Conservation (phyloP, 2,329 filamentous ascomycete genomes). For the Botrytis medusae region DNA sequence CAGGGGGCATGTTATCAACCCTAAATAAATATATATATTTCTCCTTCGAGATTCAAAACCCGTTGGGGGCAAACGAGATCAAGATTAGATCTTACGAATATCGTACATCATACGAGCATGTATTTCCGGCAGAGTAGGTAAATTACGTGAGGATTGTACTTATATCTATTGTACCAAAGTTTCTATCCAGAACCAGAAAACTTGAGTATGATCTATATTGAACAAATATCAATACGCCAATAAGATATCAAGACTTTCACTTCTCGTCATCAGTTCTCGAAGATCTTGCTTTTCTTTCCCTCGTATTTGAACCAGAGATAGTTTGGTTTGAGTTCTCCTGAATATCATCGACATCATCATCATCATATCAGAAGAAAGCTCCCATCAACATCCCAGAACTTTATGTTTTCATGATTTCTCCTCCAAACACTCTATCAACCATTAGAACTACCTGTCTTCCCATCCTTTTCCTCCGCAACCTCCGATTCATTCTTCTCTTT, state of each 20-base stretch:
- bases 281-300: background rate
- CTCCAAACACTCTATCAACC: constrained; percentile 29
- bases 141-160: background rate
- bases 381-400: background rate
- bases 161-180: background rate
- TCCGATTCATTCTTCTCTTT: constrained; percentile 77
- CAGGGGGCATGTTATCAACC: background rate
- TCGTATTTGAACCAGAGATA: background rate
- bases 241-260: constrained; percentile 4
- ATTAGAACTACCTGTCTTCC: constrained; percentile 39
- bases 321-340: constrained; percentile 16
- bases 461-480: constrained; percentile 36
- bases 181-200: background rate
- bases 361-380: background rate
- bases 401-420: constrained; percentile 21
- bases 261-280: constrained; percentile 8
- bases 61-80: background rate
- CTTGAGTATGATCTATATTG: constrained; percentile 7
- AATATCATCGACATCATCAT: constrained; percentile 14
- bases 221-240: background rate
- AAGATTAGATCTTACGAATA: background rate
- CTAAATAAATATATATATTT: background rate
- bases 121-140: background rate
- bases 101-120: background rate
- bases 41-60: background rate